phyloP scores from a whole-genome alignment of 176 grass and related monocot genomes.

The maize (Zea mays) region DNA sequence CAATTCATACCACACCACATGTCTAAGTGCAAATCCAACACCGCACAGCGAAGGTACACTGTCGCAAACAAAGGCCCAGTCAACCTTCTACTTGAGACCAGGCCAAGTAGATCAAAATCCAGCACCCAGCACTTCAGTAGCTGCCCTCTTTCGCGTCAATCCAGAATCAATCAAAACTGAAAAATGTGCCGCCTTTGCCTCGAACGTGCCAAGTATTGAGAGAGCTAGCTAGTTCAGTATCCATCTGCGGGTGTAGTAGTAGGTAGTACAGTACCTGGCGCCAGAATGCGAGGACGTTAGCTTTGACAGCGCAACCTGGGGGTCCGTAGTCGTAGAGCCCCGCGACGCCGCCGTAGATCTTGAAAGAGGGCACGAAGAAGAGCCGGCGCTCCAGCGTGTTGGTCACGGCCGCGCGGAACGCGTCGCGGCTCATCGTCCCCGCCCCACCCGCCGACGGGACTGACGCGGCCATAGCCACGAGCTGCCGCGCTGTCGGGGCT shows the following conservation, averaged over 20 bases:
- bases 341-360: slow-evolving; percentile 93
- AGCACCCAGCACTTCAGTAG: background rate
- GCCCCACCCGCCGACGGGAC: background rate
- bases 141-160: background rate
- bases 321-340: slow-evolving; percentile 89
- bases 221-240: background rate
- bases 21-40: slow-evolving; percentile 25
- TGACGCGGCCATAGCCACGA: slow-evolving; percentile 27
- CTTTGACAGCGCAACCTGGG: slow-evolving; percentile 77
- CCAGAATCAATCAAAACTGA: background rate
- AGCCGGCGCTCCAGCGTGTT: slow-evolving; percentile 87
- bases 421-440: slow-evolving; percentile 52
- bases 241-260: background rate
- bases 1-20: background rate
- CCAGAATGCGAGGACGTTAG: slow-evolving; percentile 88
- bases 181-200: background rate
- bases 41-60: slow-evolving; percentile 17
- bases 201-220: background rate
- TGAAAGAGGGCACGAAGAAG: slow-evolving; percentile 90
- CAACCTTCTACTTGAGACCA: background rate
- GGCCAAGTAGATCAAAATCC: background rate
- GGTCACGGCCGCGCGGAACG: slow-evolving; percentile 63
- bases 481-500: background rate
- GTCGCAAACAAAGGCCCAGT: slow-evolving; percentile 20
- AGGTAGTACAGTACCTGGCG: slow-evolving; percentile 64